Evolutionary conservation across 1,284 basidiomycete species (phyloP).

Genomic region (Ganoderma leucocontextum): DNA sequence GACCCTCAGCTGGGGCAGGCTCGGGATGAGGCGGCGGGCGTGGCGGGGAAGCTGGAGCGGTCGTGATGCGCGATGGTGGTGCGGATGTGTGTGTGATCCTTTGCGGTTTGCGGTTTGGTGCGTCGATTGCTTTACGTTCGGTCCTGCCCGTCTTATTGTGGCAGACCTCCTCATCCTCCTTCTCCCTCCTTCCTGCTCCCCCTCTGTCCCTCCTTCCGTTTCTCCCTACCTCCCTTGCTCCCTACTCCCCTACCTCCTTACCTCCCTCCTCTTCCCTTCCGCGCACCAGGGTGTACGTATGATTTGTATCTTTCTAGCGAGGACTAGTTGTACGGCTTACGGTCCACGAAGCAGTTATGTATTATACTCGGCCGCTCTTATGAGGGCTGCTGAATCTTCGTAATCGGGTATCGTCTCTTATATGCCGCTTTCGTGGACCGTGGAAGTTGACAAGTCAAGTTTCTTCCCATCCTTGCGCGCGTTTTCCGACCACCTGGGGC

Average conservation of each 20-base stretch:
- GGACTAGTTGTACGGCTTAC: slow-evolving; percentile 27
- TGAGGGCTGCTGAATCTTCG: neutral
- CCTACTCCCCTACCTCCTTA: neutral
- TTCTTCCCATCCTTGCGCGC: no score
- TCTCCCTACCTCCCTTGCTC: neutral
- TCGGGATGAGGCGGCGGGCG: slow-evolving; percentile 47
- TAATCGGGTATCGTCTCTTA: neutral
- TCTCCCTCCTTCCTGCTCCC: neutral
- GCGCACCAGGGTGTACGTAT: slow-evolving; percentile 10
- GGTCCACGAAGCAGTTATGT: slow-evolving; percentile 23
- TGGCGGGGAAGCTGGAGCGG: slow-evolving; percentile 41
- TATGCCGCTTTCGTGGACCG: neutral
- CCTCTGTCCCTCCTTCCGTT: neutral
- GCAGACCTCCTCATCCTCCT: neutral
- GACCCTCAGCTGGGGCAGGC: slow-evolving; percentile 48
- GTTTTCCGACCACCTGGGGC: no score
- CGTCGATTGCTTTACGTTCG: neutral
- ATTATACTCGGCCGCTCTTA: slow-evolving; percentile 18
- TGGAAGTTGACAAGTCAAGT: neutral
- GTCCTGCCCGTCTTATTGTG: neutral
- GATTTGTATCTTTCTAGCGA: slow-evolving; percentile 19
- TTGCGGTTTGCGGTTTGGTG: neutral
- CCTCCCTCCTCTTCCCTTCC: neutral
- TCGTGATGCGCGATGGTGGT: slow-evolving; percentile 15
- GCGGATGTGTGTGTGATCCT: neutral